These are phyloP conservation scores for Chytriomyces sp. DNA, from an alignment of 192 early-diverging fungal species.

Conservation along the genomic window DNA sequence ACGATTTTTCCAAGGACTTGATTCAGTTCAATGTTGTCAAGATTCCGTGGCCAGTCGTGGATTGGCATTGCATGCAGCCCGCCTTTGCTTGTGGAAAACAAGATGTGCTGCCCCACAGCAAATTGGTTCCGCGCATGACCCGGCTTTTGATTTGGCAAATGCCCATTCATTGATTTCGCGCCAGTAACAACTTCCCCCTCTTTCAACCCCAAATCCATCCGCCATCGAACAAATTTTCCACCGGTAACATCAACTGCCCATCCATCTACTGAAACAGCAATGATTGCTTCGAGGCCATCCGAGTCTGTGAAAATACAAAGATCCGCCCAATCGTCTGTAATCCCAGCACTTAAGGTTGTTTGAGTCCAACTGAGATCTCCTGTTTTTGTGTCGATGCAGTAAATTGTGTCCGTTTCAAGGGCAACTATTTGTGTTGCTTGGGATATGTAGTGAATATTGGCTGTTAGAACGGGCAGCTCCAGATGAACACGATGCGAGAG, in stretches of 20 bases:
- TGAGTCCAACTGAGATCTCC: slow-evolving; percentile 13
- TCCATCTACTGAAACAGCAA: slow-evolving; percentile 10
- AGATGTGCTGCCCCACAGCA: slow-evolving; percentile 17
- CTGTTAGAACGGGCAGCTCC: slow-evolving; percentile 14
- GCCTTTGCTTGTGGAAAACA: slow-evolving; percentile 9
- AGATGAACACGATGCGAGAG: slow-evolving; percentile 13
- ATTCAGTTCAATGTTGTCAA: slow-evolving; percentile 4
- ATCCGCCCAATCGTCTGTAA: slow-evolving; percentile 20
- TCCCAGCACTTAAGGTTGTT: slow-evolving; percentile 16
- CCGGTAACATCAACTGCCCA: slow-evolving; percentile 26
- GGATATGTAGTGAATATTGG: background rate
- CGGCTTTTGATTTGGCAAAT: slow-evolving; percentile 13
- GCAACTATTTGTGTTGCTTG: background rate
- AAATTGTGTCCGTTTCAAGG: slow-evolving; percentile 11
- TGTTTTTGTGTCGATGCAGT: slow-evolving; percentile 22
- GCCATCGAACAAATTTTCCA: slow-evolving; percentile 18
- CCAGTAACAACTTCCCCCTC: slow-evolving; percentile 7
- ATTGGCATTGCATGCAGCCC: slow-evolving; percentile 2
- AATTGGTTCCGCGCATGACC: slow-evolving; percentile 14
- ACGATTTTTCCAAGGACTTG: slow-evolving; percentile 1
- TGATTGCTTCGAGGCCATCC: slow-evolving; percentile 5
- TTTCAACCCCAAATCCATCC: slow-evolving; percentile 14
- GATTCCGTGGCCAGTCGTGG: slow-evolving; percentile 11
- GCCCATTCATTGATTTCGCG: slow-evolving; percentile 20
- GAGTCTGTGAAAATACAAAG: slow-evolving; percentile 23